Evolutionary conservation across 2,329 filamentous ascomycete species (phyloP), one percentile per base, ranked within the genome.

Genomic region (Knufia fluminis): DNA sequence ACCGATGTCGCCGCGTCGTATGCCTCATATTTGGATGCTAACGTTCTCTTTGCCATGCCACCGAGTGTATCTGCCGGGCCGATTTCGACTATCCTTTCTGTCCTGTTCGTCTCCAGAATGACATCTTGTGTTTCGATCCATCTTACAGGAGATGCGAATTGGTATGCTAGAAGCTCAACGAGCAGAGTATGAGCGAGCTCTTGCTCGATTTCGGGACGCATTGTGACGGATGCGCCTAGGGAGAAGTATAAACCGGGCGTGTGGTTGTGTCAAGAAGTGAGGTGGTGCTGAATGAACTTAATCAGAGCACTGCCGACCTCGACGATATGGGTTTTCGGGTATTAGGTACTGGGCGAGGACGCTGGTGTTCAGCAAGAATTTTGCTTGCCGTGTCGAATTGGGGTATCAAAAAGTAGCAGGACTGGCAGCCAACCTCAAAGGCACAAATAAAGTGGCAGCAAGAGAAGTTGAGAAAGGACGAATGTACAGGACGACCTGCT

Each of bases 91-190:
- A 98, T 94, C 65, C 92, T 83, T 78, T 98, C 92, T 45, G 92
- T 94, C 46, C 83, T 85, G 74, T 94, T 92, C 71, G 97, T 89
- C 57, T 85, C 91, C 61, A 98, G 85, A 64, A 98, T 92, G 62
- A 98, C 92, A 91, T 98, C 92, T 73, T 98, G 92, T 49, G 92
- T 98, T 74, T 98, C 92, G 71, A 98, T 98, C 92, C 92, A 98
- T 82, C 92, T 84, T 62, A 98, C 92, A 45, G 92, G 92, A 48
- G 91, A 97, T 62, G 92, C 92, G 70, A 98, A 98, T 69, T 98
- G 92, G 72, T 97, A 98, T 75, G 92, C 92, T 61, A 98, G 82
- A 57, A 98, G 86, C 82, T 98, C 92, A 59, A 98, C 87, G 67
- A 98, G 86, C 71, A 98, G 81, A 60, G 91, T 97, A 72, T 98